phyloP scores from a whole-genome alignment of 2,329 filamentous ascomycete species.

The Metarhizium anisopliae region DNA sequence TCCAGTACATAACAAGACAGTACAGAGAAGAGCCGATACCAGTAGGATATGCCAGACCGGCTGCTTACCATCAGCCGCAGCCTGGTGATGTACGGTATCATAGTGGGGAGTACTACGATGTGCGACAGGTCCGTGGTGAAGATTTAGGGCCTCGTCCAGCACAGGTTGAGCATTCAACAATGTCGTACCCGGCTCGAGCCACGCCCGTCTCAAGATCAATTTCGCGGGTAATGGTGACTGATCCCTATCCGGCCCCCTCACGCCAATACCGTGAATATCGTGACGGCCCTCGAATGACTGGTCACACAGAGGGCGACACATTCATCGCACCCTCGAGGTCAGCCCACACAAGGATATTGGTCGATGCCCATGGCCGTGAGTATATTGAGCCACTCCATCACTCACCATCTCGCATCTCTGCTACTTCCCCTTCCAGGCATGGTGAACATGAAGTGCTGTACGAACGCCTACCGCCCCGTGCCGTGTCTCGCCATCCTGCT shows the following conservation, averaged over 20 bases:
- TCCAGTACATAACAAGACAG: conserved; percentile 20
- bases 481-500: conserved; percentile 40
- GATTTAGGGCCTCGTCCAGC: conserved; percentile 25
- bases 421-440: conserved; percentile 35
- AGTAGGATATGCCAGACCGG: background rate
- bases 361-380: conserved; percentile 76
- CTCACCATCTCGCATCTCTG: conserved; percentile 39
- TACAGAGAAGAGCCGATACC: conserved; percentile 20
- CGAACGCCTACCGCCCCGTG: conserved; percentile 50
- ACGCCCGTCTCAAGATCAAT: conserved; percentile 28
- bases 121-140: conserved; percentile 19
- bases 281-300: conserved; percentile 34
- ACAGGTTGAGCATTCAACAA: conserved; percentile 22
- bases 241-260: conserved; percentile 30
- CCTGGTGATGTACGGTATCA: conserved; percentile 21
- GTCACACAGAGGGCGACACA: conserved; percentile 39
- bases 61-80: conserved; percentile 7
- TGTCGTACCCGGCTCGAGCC: conserved; percentile 28
- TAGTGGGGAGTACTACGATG: conserved; percentile 22
- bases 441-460: conserved; percentile 53
- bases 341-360: conserved; percentile 57
- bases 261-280: conserved; percentile 35
- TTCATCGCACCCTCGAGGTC: conserved; percentile 43
- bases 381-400: conserved; percentile 51
- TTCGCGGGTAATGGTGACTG: conserved; percentile 33